Conservation (phyloP, 73 alveolate species). For the Vitrella brassicaformis region DNA sequence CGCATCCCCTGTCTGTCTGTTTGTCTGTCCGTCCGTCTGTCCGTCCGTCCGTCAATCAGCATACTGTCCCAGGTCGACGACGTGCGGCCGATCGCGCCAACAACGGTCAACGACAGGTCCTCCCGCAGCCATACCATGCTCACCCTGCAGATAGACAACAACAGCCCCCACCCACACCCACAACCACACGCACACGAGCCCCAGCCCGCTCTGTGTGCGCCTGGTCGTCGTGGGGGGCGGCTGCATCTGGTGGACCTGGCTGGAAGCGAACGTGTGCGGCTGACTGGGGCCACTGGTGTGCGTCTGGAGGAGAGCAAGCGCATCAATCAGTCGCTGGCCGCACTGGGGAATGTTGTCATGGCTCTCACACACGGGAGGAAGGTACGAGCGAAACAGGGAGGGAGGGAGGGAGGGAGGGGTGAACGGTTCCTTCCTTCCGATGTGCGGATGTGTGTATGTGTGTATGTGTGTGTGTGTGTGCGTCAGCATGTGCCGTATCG, state of each 20-base stretch:
- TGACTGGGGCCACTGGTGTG: slow-evolving; percentile 58
- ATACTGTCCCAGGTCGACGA: slow-evolving; percentile 66
- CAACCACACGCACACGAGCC: slow-evolving; percentile 1
- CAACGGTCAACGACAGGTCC: slow-evolving; percentile 84
- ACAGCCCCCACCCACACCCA: not conserved
- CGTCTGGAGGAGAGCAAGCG: slow-evolving; percentile 57
- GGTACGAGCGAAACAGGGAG: not conserved
- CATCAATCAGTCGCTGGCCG: slow-evolving; percentile 56
- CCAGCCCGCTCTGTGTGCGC: not conserved
- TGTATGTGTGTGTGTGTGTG: not conserved
- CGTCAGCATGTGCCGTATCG: not conserved
- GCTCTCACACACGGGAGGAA: slow-evolving; percentile 51
- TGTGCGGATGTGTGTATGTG: not conserved
- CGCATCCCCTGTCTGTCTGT: not conserved
- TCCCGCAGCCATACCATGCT: slow-evolving; percentile 86
- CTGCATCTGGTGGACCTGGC: slow-evolving; percentile 68
- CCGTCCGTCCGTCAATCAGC: not conserved
- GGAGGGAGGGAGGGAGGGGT: not conserved
- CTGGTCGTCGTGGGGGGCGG: slow-evolving; percentile 36
- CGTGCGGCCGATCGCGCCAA: slow-evolving; percentile 71
- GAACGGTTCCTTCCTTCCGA: not conserved
- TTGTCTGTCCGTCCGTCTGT: not conserved
- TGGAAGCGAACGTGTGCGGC: slow-evolving; percentile 63
- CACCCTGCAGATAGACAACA: slow-evolving; percentile 77
- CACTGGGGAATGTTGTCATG: slow-evolving; percentile 60